Conservation (phyloP, 2,329 filamentous ascomycete genomes). For the Botrytis aclada region DNA sequence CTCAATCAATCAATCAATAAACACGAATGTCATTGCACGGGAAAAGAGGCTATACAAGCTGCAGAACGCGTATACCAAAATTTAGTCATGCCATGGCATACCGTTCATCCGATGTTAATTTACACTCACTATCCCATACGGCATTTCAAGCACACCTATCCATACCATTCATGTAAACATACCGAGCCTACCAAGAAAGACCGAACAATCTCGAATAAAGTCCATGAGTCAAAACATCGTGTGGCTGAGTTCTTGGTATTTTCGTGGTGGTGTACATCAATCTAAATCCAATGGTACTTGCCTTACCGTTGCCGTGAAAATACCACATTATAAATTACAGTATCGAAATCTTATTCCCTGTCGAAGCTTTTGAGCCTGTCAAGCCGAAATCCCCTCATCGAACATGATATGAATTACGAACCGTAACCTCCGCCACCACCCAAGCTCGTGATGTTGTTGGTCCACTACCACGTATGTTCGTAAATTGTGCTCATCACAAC, state of each 20-base stretch:
- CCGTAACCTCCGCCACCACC: not conserved
- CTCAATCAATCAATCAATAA: not conserved
- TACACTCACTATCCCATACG: not conserved
- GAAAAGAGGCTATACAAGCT: not conserved
- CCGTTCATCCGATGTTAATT: conserved; percentile 9
- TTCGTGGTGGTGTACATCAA: not conserved
- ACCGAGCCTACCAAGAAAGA: not conserved
- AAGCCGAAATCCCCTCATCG: not conserved
- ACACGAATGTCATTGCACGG: not conserved
- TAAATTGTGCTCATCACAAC: not conserved
- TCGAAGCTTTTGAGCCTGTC: not conserved
- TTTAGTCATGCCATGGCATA: not conserved
- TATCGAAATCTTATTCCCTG: not conserved
- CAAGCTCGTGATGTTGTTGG: conserved; percentile 1
- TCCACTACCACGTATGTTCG: conserved; percentile 3
- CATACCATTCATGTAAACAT: not conserved
- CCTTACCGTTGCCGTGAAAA: conserved; percentile 2
- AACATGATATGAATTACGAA: not conserved
- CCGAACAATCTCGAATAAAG: not conserved
- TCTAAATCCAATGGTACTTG: not conserved
- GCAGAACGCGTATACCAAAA: not conserved
- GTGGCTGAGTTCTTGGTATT: conserved; percentile 15
- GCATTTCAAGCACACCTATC: not conserved
- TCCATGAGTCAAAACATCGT: not conserved
- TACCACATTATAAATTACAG: not conserved